Conservation (phyloP, 495 filamentous ascomycete genomes). For the Podospora fimiseda region DNA sequence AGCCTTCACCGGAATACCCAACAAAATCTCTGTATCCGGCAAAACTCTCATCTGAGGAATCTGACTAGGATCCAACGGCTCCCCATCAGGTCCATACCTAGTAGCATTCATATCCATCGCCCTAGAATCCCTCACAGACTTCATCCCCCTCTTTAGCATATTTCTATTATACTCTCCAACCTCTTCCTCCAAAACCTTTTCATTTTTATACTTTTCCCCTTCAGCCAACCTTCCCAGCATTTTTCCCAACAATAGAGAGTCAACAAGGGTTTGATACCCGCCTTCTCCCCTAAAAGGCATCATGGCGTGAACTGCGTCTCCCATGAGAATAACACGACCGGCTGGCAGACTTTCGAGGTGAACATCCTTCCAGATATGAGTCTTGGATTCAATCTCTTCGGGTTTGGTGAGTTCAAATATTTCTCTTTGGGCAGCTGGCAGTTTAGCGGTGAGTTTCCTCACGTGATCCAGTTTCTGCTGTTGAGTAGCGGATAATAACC, state of each 20-base stretch:
- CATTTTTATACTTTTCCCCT: background rate
- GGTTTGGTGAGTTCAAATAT: conserved; percentile 19
- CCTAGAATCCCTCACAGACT: background rate
- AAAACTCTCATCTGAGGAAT: background rate
- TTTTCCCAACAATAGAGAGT: background rate
- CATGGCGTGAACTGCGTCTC: conserved; percentile 52
- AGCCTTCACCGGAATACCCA: too few relatives aligned
- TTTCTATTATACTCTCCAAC: background rate
- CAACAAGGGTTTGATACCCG: background rate
- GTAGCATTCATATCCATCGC: background rate
- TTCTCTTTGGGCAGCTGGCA: conserved; percentile 15
- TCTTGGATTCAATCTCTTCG: conserved; percentile 13
- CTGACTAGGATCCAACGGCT: background rate
- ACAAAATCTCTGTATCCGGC: background rate
- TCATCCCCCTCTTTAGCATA: background rate
- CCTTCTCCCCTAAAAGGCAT: conserved; percentile 26
- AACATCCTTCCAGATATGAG: conserved; percentile 17
- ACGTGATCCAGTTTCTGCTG: conserved; percentile 19
- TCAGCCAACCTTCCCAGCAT: background rate
- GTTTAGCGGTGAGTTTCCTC: conserved; percentile 17
- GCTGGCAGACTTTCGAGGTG: conserved; percentile 23
- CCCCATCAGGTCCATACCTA: background rate
- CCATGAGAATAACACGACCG: conserved; percentile 39
- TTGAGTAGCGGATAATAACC: conserved; percentile 16
- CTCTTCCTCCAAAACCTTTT: background rate